These are phyloP conservation scores for Penicillium thymicola DNA, from an alignment of 2,329 filamentous ascomycete genomes.

Conservation along the genomic window DNA sequence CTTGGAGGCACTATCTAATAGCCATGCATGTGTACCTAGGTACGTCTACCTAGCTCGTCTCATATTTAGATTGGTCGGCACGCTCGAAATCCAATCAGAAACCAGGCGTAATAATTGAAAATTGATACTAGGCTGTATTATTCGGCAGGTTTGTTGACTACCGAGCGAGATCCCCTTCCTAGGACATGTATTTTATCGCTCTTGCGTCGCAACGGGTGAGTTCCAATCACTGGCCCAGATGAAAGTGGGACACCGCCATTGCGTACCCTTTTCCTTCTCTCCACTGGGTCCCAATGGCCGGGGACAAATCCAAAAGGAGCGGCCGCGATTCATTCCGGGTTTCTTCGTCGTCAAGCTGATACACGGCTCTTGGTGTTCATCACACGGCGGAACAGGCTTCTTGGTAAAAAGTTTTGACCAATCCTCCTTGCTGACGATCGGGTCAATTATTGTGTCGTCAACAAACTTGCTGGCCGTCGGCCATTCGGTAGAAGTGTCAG, in stretches of 20 bases:
- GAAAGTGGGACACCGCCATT: conserved; percentile 87
- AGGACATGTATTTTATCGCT: background rate
- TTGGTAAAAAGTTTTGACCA: conserved; percentile 84
- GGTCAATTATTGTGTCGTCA: conserved; percentile 57
- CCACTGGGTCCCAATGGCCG: conserved; percentile 83
- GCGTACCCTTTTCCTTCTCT: conserved; percentile 74
- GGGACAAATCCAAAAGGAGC: conserved; percentile 65
- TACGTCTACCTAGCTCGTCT: background rate
- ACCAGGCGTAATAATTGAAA: background rate
- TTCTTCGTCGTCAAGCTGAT: conserved; percentile 84
- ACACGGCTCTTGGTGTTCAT: conserved; percentile 80
- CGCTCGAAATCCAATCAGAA: background rate
- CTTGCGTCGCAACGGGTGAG: conserved; percentile 16
- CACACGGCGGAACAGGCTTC: conserved; percentile 71
- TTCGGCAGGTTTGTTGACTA: background rate
- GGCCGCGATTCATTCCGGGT: conserved; percentile 72
- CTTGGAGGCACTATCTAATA: background rate
- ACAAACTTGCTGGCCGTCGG: conserved; percentile 23
- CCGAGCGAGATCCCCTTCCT: background rate
- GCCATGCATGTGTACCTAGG: background rate
- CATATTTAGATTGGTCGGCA: background rate
- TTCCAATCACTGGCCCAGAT: conserved; percentile 67
- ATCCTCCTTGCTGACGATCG: conserved; percentile 70
- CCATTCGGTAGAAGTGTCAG: conserved; percentile 1
- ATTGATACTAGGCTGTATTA: background rate